Evolutionary conservation across 164 flowering plant species (phyloP).

Genomic region (Tinospora cordifolia): DNA sequence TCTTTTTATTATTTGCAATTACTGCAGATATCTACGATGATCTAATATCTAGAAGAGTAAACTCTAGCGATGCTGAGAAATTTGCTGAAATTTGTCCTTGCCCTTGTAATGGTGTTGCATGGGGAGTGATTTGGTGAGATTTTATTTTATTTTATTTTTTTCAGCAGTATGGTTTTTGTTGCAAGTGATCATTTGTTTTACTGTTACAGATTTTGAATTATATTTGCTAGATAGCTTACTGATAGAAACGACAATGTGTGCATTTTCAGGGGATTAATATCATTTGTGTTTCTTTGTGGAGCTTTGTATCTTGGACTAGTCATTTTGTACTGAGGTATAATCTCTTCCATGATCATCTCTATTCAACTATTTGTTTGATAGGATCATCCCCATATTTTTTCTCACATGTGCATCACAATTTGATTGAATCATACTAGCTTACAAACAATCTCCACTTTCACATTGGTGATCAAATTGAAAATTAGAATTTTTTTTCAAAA

Average conservation of each 20-base stretch:
- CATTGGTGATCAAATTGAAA: not conserved
- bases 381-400: not conserved
- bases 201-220: not conserved
- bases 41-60: slow-evolving; percentile 75
- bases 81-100: slow-evolving; percentile 88
- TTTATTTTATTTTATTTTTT: too few relatives aligned
- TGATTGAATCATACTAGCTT: not conserved
- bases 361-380: not conserved
- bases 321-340: slow-evolving; percentile 67
- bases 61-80: slow-evolving; percentile 90
- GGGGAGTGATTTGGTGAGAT: slow-evolving; percentile 84
- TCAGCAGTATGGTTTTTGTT: not conserved
- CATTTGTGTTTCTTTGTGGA: slow-evolving; percentile 60
- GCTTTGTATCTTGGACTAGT: slow-evolving; percentile 87
- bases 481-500: not conserved
- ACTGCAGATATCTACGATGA: slow-evolving; percentile 85
- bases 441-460: not conserved
- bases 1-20: not conserved
- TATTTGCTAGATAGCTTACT: not conserved
- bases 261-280: slow-evolving; percentile 70
- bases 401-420: not conserved
- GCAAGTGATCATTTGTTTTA: not conserved
- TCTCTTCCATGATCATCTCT: not conserved
- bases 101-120: slow-evolving; percentile 73
- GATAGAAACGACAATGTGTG: not conserved